Evolutionary conservation across 2,329 filamentous ascomycete genomes (phyloP), one percentile per base, ranked within the genome.

Genomic region (Penicillium sp.): DNA sequence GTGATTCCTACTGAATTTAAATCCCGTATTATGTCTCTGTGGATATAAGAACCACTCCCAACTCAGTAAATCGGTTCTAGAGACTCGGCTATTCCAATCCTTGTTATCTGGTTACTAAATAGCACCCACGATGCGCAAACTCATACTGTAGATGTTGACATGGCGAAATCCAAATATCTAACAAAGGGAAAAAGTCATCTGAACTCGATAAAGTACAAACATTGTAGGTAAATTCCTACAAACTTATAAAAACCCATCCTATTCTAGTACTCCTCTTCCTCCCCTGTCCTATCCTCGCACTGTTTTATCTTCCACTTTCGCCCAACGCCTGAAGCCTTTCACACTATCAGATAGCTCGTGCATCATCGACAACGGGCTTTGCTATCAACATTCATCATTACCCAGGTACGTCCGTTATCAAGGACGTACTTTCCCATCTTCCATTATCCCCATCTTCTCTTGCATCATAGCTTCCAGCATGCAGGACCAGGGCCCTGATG

Each of bases 221-320:
- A n/a, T 47, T 27, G 39, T 21, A 31, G 53, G 53, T 4, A 38
- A 44, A 15, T 36, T 44, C 53, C 53, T 25, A 8, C 53, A 52
- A 36, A 29, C 13, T 31, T 52, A 56, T 56, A 56, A 56, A 51
- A 38, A 25, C 31, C 31, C 48, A 19, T 33, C 48, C 31, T 38
- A 43, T 55, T 12, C 17, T 10, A 13, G 27, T n/a, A 6, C 31
- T 23, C 2, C 47, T 44, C n/a, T 29, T 56, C 23, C 19, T 33
- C 31, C 48, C 39, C 31, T 56, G 23, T 52, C 53, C 25, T 51
- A 52, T 52, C 15, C 39, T n/a, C 47, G 4, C 53, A 10, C 45
- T 36, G 21, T 31, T 8, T 29, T 9, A 12, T 21, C 35, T 29
- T 44, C 17, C 15, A 29, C 42, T 27, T 6, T 43, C 6, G 8